Conservation (phyloP, 2,329 filamentous ascomycete species). For the Thyridium curvatum region DNA sequence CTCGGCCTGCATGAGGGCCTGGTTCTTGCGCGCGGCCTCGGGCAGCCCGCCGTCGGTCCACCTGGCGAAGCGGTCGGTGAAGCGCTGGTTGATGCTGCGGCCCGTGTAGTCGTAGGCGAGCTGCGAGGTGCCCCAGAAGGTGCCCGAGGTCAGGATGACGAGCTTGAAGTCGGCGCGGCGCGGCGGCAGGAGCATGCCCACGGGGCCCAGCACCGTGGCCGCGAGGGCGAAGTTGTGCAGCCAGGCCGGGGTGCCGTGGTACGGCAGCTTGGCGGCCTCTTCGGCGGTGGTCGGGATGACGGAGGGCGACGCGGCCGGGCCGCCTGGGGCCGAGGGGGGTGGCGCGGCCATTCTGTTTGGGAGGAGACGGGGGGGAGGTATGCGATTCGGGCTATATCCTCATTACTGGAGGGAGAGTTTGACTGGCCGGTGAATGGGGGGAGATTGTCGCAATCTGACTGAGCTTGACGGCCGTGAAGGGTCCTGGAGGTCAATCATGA, state of each 20-base stretch:
- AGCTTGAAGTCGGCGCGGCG: conserved; percentile 45
- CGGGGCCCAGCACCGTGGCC: conserved; percentile 38
- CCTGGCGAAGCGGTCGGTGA: conserved; percentile 33
- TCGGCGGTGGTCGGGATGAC: neutral
- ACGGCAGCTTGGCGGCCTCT: neutral
- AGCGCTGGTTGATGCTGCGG: conserved; percentile 41
- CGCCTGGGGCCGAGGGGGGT: no score
- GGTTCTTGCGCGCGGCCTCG: conserved; percentile 44
- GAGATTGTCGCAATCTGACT: no score
- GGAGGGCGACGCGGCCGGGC: neutral
- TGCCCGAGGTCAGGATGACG: conserved; percentile 40
- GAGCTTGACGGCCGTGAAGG: no score
- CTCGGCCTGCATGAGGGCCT: conserved; percentile 40
- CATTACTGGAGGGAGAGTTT: no score
- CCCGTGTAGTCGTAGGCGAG: conserved; percentile 52
- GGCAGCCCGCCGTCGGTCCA: conserved; percentile 40
- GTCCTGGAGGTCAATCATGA: no score
- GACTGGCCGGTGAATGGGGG: no score
- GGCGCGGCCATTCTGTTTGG: no score
- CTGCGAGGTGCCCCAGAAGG: conserved; percentile 48
- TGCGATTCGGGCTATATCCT: no score
- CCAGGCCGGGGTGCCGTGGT: conserved; percentile 20
- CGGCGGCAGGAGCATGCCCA: conserved; percentile 45
- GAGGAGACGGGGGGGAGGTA: no score
- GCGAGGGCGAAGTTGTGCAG: conserved; percentile 42